Base-by-base conservation (phyloP, 495 filamentous ascomycete species). In the Elaphomyces granulatus region DNA sequence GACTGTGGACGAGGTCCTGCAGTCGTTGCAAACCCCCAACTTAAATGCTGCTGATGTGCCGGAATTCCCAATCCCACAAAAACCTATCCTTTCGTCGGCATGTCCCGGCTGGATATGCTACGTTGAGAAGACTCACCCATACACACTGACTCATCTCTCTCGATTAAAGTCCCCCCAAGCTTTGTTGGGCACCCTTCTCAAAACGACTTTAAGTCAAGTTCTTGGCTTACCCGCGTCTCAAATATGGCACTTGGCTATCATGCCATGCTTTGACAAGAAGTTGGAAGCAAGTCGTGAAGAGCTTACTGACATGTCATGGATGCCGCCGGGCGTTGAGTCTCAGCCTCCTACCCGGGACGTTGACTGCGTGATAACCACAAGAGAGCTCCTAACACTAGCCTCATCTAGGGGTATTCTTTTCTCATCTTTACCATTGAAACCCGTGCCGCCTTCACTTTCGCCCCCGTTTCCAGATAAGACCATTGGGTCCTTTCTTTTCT, bases 201-300 rank as follows among this genome's bases (percentile, higher is more conserved):
- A 98, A 50, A 83, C 85, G 0, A 72, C 80, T 7, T 56, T 98
- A 15, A 81, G 78, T 54, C 75, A 74, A 44, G 67, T 61, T 31
- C 65, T 85, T 32, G 74, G 77, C 8, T 70, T 94, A 4, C 57
- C 78, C 1, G 79, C 86, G 0, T 79, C 81, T 41, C 75, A 76
- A 36, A 86, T 96, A 54, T 98, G 90, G 83, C 83, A 95, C 54
- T 55, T 95, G 31, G 83, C 86, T 3, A 66, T 98, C 23, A 96
- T 96, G 92, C 90, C 90, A 16, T 98, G 90, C 56, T 98, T 98
- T 54, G 90, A 98, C 62, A 98, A 98, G 64, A 98, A 98, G 59
- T 74, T 98, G 10, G 90, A 98, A 59, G 90, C 88, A 6, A 90
- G 85, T 40, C 78, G 90, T 15, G 81, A 82, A 53, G 92, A 98